A percentile compares a stretch with the other conserved stretches of the same genome.
Conservation (phyloP, 1,284 basidiomycete species). For the Trichosporon coremiiforme region DNA sequence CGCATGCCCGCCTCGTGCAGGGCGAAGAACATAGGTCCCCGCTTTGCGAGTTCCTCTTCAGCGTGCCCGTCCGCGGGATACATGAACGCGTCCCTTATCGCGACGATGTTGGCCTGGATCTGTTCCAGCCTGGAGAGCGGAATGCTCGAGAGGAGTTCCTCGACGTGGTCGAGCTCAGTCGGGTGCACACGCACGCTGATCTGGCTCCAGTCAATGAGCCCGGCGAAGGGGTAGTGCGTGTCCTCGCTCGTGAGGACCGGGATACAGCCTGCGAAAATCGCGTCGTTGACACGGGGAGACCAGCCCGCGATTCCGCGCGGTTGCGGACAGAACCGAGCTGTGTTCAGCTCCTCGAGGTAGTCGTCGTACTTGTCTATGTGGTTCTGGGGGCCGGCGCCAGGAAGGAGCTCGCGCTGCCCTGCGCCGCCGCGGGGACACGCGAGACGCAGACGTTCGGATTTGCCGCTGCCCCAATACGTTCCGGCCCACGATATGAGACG, state of each 20-base stretch:
- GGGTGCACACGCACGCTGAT: conserved; percentile 57
- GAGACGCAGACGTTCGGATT: conserved; percentile 48
- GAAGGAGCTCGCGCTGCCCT: conserved; percentile 46
- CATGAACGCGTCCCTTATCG: conserved; percentile 58
- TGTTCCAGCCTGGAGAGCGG: conserved; percentile 52
- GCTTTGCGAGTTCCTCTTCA: conserved; percentile 49
- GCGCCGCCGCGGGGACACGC: conserved; percentile 52
- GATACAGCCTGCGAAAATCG: conserved; percentile 60
- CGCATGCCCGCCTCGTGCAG: conserved; percentile 56
- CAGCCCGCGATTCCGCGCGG: conserved; percentile 57
- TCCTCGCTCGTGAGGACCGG: conserved; percentile 58
- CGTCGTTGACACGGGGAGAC: conserved; percentile 58
- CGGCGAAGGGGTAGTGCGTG: conserved; percentile 57
- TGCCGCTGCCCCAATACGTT: conserved; percentile 57
- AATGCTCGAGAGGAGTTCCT: conserved; percentile 55
- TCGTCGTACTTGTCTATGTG: conserved; percentile 47
- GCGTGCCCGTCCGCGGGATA: conserved; percentile 53
- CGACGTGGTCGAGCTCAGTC: conserved; percentile 56
- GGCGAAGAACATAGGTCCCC: conserved; percentile 57
- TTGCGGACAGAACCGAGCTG: conserved; percentile 57
- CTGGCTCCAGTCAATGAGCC: conserved; percentile 57
- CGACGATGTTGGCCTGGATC: conserved; percentile 57
- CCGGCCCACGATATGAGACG: conserved; percentile 52
- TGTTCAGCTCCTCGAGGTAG: conserved; percentile 56
- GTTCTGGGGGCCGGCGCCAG: conserved; percentile 46